Percentiles rank a stretch among this genome's conserved stretches.
Evolutionary conservation across 441 rosid genomes (phyloP).

Genomic region (Croton laevigatus): DNA sequence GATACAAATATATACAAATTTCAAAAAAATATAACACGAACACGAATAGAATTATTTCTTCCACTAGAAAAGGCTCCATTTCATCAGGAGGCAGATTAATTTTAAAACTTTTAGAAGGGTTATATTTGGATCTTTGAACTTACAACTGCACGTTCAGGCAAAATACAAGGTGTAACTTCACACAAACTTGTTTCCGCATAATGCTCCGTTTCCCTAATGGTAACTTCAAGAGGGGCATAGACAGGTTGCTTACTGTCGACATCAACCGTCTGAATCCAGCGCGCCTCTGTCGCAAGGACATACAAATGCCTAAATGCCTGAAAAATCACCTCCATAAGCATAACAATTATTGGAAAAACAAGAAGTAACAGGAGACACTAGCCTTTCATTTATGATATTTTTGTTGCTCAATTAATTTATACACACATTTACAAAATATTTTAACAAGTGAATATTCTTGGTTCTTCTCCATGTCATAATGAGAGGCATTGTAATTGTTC

Average conservation of each 20-base stretch:
- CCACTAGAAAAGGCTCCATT: neutral
- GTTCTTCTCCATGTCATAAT: too few species aligned
- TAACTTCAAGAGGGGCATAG: slow-evolving; percentile 88
- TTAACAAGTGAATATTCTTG: too few species aligned
- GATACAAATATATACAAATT: neutral
- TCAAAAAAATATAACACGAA: neutral
- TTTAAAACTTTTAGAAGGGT: neutral
- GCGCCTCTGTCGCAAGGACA: slow-evolving; percentile 95
- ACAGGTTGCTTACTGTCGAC: slow-evolving; percentile 96
- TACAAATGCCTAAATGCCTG: slow-evolving; percentile 99
- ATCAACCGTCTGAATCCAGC: slow-evolving; percentile 96
- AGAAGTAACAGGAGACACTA: slow-evolving; percentile 1
- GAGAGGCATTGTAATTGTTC: too few species aligned
- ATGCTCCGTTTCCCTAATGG: slow-evolving; percentile 73
- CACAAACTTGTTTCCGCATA: slow-evolving; percentile 87
- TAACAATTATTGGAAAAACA: slow-evolving; percentile 12
- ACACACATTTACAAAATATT: neutral
- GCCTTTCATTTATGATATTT: neutral
- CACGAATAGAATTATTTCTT: neutral
- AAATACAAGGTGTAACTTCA: slow-evolving; percentile 91
- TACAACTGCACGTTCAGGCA: slow-evolving; percentile 95
- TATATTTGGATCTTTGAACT: slow-evolving; percentile 28
- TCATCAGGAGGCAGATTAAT: neutral
- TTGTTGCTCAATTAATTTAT: neutral
- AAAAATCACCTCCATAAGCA: slow-evolving; percentile 24